Conservation (phyloP, 2,329 filamentous ascomycete genomes). For the Arachnomyces sp. region DNA sequence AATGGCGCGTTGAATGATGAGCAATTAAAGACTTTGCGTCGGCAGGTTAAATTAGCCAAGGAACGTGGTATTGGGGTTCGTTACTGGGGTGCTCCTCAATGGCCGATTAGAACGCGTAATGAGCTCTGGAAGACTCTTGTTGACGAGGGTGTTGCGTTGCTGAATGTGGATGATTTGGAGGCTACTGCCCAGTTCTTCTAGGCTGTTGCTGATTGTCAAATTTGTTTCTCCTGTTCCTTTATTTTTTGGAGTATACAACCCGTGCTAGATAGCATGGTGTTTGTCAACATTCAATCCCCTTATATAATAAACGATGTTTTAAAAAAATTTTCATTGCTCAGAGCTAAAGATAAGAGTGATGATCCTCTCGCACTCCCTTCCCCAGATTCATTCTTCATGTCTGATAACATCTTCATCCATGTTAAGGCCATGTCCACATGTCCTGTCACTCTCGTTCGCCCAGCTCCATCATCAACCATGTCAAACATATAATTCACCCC, state of each 20-base stretch:
- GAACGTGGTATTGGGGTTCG: slow-evolving; percentile 50
- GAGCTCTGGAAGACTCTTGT: slow-evolving; percentile 50
- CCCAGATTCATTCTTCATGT: too few species aligned
- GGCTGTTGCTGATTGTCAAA: slow-evolving; percentile 6
- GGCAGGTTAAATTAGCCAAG: slow-evolving; percentile 47
- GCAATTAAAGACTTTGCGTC: slow-evolving; percentile 43
- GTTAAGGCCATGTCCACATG: too few species aligned
- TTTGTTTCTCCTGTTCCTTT: too few species aligned
- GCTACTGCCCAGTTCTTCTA: slow-evolving; percentile 38
- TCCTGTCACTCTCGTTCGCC: too few species aligned
- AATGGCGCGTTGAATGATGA: slow-evolving; percentile 19
- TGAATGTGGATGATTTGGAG: slow-evolving; percentile 57
- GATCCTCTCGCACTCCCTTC: too few species aligned
- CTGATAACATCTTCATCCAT: too few species aligned
- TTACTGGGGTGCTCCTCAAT: slow-evolving; percentile 57
- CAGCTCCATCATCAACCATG: too few species aligned
- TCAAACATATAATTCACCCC: too few species aligned
- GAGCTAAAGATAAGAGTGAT: neutral
- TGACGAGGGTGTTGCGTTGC: slow-evolving; percentile 50
- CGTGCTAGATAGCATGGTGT: too few species aligned
- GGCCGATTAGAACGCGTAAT: slow-evolving; percentile 51
- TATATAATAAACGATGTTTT: too few species aligned
- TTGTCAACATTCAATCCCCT: too few species aligned
- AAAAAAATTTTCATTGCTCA: neutral
- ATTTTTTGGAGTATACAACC: slow-evolving; percentile 1